Evolutionary conservation across 768 basidiomycete species (phyloP).

Genomic region (Auricularia auricula-judae): DNA sequence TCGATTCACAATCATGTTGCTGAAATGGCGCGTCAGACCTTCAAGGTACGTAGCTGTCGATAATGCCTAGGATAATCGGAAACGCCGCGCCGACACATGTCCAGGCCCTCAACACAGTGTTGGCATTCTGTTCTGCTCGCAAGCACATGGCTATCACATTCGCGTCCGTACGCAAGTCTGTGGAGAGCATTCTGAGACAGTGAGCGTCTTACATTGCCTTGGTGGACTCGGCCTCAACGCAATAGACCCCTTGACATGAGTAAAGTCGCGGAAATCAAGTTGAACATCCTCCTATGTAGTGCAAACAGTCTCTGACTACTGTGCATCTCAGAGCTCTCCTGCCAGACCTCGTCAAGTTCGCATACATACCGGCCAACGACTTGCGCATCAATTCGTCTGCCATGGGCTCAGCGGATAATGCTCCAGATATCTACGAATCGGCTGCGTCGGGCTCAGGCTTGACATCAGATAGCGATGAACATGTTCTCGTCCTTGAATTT

Average conservation of each 20-base stretch:
- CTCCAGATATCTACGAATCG: conserved; percentile 14
- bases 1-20: conserved; percentile 3
- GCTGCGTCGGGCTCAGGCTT: conserved; percentile 8
- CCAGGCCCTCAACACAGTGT: conserved; percentile 79
- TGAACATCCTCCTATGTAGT: not conserved
- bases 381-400: conserved; percentile 39
- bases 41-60: conserved; percentile 35
- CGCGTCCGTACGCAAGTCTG: conserved; percentile 60
- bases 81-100: not conserved
- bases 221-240: conserved; percentile 1
- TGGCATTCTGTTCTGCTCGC: conserved; percentile 76
- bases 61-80: not conserved
- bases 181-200: conserved; percentile 71
- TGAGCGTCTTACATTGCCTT: conserved; percentile 19
- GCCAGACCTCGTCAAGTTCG: conserved; percentile 70
- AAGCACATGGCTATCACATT: conserved; percentile 77
- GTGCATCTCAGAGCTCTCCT: conserved; percentile 50
- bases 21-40: conserved; percentile 29
- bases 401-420: conserved; percentile 14
- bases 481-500: conserved; percentile 42
- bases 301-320: not conserved
- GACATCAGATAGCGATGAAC: conserved; percentile 29
- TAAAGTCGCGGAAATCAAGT: conserved; percentile 81
- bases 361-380: conserved; percentile 60
- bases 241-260: conserved; percentile 66